These are phyloP conservation scores for Colletotrichum eremochloae DNA, from an alignment of 2,329 filamentous ascomycete species.

Conservation along the genomic window DNA sequence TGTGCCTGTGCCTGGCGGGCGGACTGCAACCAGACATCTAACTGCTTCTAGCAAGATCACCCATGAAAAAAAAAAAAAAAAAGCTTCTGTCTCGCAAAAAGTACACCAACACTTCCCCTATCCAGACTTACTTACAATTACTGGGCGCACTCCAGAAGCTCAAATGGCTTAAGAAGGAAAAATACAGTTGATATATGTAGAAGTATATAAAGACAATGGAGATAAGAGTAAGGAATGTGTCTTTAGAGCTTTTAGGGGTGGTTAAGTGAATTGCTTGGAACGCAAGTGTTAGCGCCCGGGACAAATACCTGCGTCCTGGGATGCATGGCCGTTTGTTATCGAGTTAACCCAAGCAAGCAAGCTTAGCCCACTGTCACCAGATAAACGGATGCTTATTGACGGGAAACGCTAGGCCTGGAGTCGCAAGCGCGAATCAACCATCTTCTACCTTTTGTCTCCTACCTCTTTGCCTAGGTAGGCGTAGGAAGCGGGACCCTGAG, in stretches of 20 bases:
- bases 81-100: background rate
- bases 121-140: background rate
- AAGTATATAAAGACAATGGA: no score
- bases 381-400: no score
- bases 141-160: background rate
- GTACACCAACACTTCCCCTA: background rate
- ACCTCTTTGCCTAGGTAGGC: background rate
- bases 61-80: no score
- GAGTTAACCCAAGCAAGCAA: constrained; percentile 2
- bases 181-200: no score
- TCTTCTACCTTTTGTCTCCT: background rate
- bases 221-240: no score
- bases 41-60: background rate
- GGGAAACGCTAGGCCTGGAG: background rate
- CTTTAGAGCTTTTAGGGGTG: no score
- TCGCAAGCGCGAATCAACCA: background rate
- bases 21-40: background rate
- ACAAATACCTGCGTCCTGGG: background rate
- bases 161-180: background rate
- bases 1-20: constrained; percentile 11
- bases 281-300: no score
- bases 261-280: no score
- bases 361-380: background rate
- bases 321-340: constrained; percentile 10
- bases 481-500: background rate